phyloP scores from a whole-genome alignment of 176 grass and related monocot species.

The Themeda triandra region DNA sequence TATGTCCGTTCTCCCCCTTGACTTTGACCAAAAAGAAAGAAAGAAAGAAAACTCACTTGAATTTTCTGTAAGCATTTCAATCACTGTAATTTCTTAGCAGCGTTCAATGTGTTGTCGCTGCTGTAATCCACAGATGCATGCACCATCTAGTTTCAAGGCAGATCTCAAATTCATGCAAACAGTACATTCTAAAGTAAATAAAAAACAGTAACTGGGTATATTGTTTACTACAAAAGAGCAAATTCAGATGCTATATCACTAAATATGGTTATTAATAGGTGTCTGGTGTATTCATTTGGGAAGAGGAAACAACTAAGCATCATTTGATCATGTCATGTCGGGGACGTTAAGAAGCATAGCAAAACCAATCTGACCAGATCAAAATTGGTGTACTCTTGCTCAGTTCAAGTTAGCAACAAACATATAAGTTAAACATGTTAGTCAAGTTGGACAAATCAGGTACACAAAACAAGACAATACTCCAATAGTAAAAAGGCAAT shows the following conservation, averaged over 20 bases:
- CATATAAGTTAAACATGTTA: conserved; percentile 22
- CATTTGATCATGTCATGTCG: conserved; percentile 7
- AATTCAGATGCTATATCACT: conserved; percentile 27
- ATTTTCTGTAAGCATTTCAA: conserved; percentile 34
- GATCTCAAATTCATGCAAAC: conserved; percentile 29
- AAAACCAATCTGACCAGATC: conserved; percentile 24
- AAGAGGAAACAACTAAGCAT: conserved; percentile 17
- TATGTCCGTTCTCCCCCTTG: conserved; percentile 34
- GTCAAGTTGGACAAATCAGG: conserved; percentile 13
- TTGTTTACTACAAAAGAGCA: conserved; percentile 16
- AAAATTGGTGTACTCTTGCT: conserved; percentile 15
- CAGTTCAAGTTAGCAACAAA: conserved; percentile 21
- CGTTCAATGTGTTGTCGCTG: not conserved
- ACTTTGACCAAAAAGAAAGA: conserved; percentile 66
- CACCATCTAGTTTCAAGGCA: conserved; percentile 1
- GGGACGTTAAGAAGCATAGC: conserved; percentile 13
- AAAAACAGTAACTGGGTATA: conserved; percentile 24
- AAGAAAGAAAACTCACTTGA: conserved; percentile 11
- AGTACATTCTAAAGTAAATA: conserved; percentile 18
- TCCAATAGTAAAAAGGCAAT: conserved; percentile 3
- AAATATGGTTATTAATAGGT: conserved; percentile 19
- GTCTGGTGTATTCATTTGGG: conserved; percentile 16
- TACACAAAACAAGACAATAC: conserved; percentile 16
- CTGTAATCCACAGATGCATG: conserved; percentile 11
- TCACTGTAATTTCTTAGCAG: conserved; percentile 26